phyloP scores from a whole-genome alignment of 805 yeast species.

The Barnettozyma wickerhamii region DNA sequence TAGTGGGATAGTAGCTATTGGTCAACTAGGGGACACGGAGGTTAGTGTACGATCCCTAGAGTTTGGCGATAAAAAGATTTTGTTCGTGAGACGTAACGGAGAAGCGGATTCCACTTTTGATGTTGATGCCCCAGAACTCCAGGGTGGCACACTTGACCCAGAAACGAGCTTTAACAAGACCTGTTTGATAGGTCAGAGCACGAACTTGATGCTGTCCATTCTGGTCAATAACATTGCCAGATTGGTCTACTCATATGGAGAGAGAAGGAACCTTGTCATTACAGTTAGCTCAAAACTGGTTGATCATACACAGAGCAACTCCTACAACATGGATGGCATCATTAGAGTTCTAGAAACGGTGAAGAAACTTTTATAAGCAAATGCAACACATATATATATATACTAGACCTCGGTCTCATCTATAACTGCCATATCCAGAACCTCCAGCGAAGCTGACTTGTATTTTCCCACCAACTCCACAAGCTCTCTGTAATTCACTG shows the following conservation, averaged over 20 bases:
- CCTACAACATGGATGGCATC: neutral
- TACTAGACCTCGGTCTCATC: slow-evolving; percentile 43
- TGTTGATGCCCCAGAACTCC: slow-evolving; percentile 23
- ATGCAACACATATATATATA: neutral
- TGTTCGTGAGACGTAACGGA: slow-evolving; percentile 39
- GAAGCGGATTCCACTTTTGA: slow-evolving; percentile 28
- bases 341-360: neutral
- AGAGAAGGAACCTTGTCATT: slow-evolving; percentile 18
- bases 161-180: slow-evolving; percentile 21
- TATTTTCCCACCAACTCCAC: slow-evolving; percentile 51
- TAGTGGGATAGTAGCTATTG: no score
- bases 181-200: slow-evolving; percentile 20
- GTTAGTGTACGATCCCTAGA: slow-evolving; percentile 23
- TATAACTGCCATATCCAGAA: slow-evolving; percentile 85
- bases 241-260: slow-evolving; percentile 14
- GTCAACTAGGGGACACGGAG: neutral
- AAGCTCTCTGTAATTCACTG: slow-evolving; percentile 71
- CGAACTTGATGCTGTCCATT: slow-evolving; percentile 15
- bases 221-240: slow-evolving; percentile 23
- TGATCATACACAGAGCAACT: neutral
- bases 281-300: slow-evolving; percentile 26
- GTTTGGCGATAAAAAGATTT: slow-evolving; percentile 33
- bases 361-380: no score
- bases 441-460: slow-evolving; percentile 68
- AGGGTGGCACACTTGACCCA: no score